Evolutionary conservation across 2,329 filamentous ascomycete genomes (phyloP), one percentile per base, ranked within the genome.

Genomic region (Aspergillus glaucus): DNA sequence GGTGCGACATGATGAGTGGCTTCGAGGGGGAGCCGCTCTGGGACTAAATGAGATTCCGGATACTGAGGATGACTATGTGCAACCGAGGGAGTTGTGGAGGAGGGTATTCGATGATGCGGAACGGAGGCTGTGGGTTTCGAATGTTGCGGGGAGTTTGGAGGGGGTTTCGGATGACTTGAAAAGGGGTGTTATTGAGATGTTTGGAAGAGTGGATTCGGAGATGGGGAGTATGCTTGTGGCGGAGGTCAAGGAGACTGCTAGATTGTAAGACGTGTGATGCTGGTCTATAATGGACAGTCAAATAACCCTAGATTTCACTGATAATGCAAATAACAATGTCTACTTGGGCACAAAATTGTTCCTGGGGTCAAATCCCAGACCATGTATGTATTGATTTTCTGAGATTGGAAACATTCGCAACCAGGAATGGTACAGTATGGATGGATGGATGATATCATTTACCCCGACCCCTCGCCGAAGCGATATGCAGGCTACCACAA

Each of bases 81-180:
- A 68, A 48, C 58, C 65, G 8, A 55, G 58, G 4, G 60, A 51
- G 2, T 47, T 68, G 30, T 68, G 65, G 65, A 55, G 54, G 12
- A 51, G 45, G 12, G 59, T 62, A 3, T 62, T 62, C 48, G 58
- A 62, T 32, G 55, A 61, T 43, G n/a, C 39, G 1, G 60, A 64
- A 43, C 51, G 51, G 34, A 48, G 50, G 22, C 26, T 49, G n/a
- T n/a, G 56, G 55, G 46, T 60, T 2, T 40, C 44, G 3, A 64
- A 63, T 49, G 51, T 64, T 7, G 45, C 51, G 6, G 57, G 51
- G 40, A 57, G 59, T 8, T 43, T 64, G 36, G 61, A 60, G 26
- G 49, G 52, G 0, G 50, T 67, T n/a, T 46, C 56, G 28, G 42
- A 45, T 8, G 47, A 52, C 44, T 49, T 64, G 34, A 49, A 41